Conservation (phyloP, 202 grass and related monocot genomes). For the Zizania palustris region DNA sequence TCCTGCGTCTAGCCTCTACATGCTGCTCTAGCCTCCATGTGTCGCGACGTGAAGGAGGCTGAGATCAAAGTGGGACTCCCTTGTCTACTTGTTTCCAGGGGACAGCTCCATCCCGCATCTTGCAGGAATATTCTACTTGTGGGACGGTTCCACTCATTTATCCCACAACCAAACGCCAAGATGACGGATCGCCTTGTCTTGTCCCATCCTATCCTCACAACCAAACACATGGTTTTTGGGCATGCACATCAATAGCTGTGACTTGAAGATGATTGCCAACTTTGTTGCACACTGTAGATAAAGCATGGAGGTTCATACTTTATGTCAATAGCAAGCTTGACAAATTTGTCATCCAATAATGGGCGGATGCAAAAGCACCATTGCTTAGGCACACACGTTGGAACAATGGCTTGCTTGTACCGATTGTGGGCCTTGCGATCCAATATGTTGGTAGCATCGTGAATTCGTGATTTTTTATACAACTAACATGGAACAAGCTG, state of each 20-base stretch:
- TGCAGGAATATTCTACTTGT: too few relatives aligned
- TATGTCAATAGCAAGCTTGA: conserved; percentile 1
- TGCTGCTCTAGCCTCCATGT: too few relatives aligned
- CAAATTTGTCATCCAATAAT: conserved; percentile 22
- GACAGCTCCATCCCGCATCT: too few relatives aligned
- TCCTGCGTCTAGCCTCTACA: too few relatives aligned
- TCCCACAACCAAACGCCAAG: too few relatives aligned
- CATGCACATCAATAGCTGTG: background rate
- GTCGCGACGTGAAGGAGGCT: too few relatives aligned
- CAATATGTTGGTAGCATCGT: conserved; percentile 14
- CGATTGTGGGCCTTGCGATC: background rate
- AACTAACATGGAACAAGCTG: conserved; percentile 5
- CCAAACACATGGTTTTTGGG: background rate
- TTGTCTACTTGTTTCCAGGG: too few relatives aligned
- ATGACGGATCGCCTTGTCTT: too few relatives aligned
- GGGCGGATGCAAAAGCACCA: conserved; percentile 27
- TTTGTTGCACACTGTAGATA: conserved; percentile 6
- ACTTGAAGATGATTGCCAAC: conserved; percentile 19
- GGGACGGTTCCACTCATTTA: too few relatives aligned
- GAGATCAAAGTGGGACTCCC: too few relatives aligned
- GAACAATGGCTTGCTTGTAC: background rate
- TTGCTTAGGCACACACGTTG: background rate
- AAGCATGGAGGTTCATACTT: conserved; percentile 3
- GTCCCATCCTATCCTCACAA: too few relatives aligned
- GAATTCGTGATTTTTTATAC: background rate